These are phyloP conservation scores for Talaromyces sp. DNA, from an alignment of 2,329 filamentous ascomycete species.

Conservation along the genomic window DNA sequence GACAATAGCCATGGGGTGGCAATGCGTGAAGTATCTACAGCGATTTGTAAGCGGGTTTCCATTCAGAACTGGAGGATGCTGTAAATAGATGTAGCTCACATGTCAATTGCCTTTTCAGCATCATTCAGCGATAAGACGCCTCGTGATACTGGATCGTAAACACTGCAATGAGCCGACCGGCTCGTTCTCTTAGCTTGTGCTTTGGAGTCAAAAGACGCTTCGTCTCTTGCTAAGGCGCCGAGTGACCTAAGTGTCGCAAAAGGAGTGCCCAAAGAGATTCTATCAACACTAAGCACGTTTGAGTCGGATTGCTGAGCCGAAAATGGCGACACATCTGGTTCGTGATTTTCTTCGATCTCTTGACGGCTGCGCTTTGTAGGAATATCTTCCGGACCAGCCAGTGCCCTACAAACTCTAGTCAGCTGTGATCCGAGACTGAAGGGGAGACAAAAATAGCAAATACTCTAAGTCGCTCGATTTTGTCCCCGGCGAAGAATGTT, in stretches of 20 bases:
- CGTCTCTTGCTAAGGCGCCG: constrained; percentile 18
- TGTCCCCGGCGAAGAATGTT: background rate
- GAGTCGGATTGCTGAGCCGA: background rate
- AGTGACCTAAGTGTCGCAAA: constrained; percentile 25
- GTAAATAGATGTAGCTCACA: background rate
- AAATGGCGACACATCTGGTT: background rate
- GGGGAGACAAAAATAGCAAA: background rate
- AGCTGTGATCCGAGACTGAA: background rate
- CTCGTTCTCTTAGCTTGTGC: background rate
- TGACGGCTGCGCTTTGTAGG: background rate
- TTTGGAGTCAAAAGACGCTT: constrained; percentile 17
- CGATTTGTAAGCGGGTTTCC: background rate
- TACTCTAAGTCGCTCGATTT: background rate
- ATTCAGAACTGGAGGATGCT: background rate
- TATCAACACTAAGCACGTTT: constrained; percentile 20
- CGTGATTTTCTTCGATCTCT: background rate
- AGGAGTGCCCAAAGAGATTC: constrained; percentile 22
- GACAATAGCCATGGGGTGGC: constrained; percentile 22
- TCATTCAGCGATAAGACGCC: constrained; percentile 6
- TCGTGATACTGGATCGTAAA: constrained; percentile 4
- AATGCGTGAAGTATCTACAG: constrained; percentile 23
- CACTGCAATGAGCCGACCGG: background rate
- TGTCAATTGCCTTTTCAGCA: constrained; percentile 4
- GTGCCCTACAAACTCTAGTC: background rate
- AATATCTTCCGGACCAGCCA: background rate